These are phyloP conservation scores for Mycena rosella DNA, from an alignment of 768 basidiomycete genomes.

Conservation along the genomic window DNA sequence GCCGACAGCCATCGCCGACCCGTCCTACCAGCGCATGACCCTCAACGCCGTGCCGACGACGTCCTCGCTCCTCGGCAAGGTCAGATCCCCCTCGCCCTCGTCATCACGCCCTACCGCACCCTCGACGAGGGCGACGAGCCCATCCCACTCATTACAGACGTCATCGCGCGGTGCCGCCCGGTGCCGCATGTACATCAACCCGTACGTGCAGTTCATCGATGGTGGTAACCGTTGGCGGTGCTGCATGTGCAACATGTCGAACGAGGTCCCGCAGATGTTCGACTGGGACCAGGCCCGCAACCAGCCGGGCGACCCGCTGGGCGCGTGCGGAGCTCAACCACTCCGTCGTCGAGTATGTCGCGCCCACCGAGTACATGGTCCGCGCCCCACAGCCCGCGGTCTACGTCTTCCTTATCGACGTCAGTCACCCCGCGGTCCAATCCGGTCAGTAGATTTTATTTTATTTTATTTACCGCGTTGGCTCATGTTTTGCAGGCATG, in stretches of 20 bases:
- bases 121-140: slow-evolving; percentile 63
- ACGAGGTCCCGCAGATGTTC: slow-evolving; percentile 75
- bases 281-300: slow-evolving; percentile 73
- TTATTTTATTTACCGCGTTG: too few relatives aligned
- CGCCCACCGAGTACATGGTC: slow-evolving; percentile 78
- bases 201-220: slow-evolving; percentile 75
- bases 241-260: slow-evolving; percentile 73
- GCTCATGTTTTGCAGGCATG: too few relatives aligned
- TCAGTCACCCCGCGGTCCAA: slow-evolving; percentile 69
- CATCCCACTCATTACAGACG: slow-evolving; percentile 64
- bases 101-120: slow-evolving; percentile 69
- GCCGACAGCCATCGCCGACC: slow-evolving; percentile 58
- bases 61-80: slow-evolving; percentile 64
- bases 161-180: slow-evolving; percentile 72
- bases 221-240: slow-evolving; percentile 79
- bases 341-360: slow-evolving; percentile 73
- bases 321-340: slow-evolving; percentile 69
- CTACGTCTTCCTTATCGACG: slow-evolving; percentile 77
- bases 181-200: slow-evolving; percentile 75
- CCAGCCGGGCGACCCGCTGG: slow-evolving; percentile 68
- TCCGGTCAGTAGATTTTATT: too few relatives aligned
- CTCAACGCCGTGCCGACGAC: slow-evolving; percentile 70
- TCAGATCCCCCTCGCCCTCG: slow-evolving; percentile 67
- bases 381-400: slow-evolving; percentile 74
- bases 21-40: slow-evolving; percentile 70